These are phyloP conservation scores for Beauveria australis DNA, from an alignment of 2,329 filamentous ascomycete genomes.

Conservation along the genomic window DNA sequence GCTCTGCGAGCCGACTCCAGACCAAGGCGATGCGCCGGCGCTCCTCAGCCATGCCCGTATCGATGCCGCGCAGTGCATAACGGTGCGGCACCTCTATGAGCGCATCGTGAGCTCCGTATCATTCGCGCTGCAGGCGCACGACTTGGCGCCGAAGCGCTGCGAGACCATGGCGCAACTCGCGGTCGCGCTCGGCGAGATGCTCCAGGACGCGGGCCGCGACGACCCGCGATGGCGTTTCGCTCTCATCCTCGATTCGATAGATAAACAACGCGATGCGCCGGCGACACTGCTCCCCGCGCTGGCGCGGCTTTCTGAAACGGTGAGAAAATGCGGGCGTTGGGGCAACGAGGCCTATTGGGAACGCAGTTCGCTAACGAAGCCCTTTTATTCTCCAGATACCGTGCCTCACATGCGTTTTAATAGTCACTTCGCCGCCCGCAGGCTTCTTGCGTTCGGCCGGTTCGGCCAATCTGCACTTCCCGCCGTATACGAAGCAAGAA, in stretches of 20 bases:
- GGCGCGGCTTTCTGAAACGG: slow-evolving; percentile 71
- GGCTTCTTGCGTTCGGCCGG: slow-evolving; percentile 61
- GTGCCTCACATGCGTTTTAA: slow-evolving; percentile 66
- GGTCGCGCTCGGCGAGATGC: slow-evolving; percentile 60
- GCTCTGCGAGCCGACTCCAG: slow-evolving; percentile 16
- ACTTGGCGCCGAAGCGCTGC: slow-evolving; percentile 50
- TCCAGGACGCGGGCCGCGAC: slow-evolving; percentile 35
- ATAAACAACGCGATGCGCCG: slow-evolving; percentile 72
- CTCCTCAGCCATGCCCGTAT: slow-evolving; percentile 52
- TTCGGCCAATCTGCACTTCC: slow-evolving; percentile 72
- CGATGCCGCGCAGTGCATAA: slow-evolving; percentile 68
- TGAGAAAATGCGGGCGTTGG: slow-evolving; percentile 26
- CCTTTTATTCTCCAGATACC: slow-evolving; percentile 52
- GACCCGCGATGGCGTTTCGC: slow-evolving; percentile 54
- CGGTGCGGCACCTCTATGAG: slow-evolving; percentile 69
- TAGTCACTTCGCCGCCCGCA: slow-evolving; percentile 64
- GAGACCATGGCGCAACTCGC: slow-evolving; percentile 73
- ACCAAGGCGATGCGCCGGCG: slow-evolving; percentile 14
- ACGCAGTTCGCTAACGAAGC: not conserved
- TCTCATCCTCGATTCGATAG: slow-evolving; percentile 80
- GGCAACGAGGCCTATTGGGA: no score
- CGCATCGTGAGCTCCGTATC: slow-evolving; percentile 54
- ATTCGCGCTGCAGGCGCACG: slow-evolving; percentile 39
- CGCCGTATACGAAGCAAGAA: slow-evolving; percentile 74
- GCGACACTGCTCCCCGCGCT: slow-evolving; percentile 73